These are phyloP conservation scores for Exsudoporus frostii DNA, from an alignment of 768 basidiomycete species.

Conservation along the genomic window DNA sequence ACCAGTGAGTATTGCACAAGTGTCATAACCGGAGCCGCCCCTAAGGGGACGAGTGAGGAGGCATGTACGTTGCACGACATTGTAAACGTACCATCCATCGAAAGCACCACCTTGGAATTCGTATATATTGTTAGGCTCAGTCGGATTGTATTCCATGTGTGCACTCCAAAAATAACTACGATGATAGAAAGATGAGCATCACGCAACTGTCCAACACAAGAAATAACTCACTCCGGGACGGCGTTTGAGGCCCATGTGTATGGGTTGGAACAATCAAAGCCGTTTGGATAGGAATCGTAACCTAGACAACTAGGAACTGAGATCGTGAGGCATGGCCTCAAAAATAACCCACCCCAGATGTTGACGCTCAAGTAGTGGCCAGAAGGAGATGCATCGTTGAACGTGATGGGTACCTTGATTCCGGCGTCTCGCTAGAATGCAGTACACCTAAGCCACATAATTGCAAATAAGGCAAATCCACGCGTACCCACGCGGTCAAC, in stretches of 20 bases:
- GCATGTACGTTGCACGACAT: not conserved
- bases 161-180: slow-evolving; percentile 39
- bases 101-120: slow-evolving; percentile 45
- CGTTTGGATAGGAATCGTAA: slow-evolving; percentile 42
- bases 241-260: slow-evolving; percentile 42
- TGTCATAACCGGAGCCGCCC: slow-evolving; percentile 23
- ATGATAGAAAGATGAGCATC: not conserved
- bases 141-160: slow-evolving; percentile 26
- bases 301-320: slow-evolving; percentile 7
- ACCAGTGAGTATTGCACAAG: slow-evolving; percentile 23
- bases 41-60: slow-evolving; percentile 7
- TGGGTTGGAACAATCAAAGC: slow-evolving; percentile 52
- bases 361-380: slow-evolving; percentile 45
- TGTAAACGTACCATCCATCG: slow-evolving; percentile 49
- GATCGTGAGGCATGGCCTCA: not conserved
- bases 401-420: slow-evolving; percentile 45
- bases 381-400: slow-evolving; percentile 46
- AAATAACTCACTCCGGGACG: slow-evolving; percentile 35
- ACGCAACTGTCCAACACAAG: not conserved
- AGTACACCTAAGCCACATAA: slow-evolving; percentile 1
- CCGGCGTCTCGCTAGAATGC: slow-evolving; percentile 38
- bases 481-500: slow-evolving; percentile 28
- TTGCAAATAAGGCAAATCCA: not conserved
- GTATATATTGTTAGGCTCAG: slow-evolving; percentile 21
- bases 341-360: slow-evolving; percentile 41